Evolutionary conservation across 192 early-diverging fungal species (phyloP).

Genomic region (Rhizophagus prolifer): DNA sequence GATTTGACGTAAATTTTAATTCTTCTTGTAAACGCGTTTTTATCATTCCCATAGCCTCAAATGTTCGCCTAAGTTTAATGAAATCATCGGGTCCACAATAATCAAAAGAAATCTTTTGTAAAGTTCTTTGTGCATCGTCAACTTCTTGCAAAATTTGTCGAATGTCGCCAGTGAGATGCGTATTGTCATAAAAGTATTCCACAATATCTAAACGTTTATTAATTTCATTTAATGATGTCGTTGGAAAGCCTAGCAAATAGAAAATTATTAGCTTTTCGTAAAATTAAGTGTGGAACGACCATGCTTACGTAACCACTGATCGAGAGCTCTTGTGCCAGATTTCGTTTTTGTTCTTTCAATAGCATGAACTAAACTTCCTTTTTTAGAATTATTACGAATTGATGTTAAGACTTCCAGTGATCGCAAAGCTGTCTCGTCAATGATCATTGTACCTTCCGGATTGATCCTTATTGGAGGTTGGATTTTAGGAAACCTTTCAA

Average conservation of each 20-base stretch:
- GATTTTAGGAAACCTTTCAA: slow-evolving; percentile 59
- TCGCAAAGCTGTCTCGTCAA: slow-evolving; percentile 76
- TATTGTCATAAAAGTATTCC: slow-evolving; percentile 60
- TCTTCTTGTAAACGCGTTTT: slow-evolving; percentile 34
- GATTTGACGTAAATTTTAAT: not conserved
- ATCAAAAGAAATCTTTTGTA: slow-evolving; percentile 69
- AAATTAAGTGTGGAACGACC: not conserved
- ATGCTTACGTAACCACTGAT: slow-evolving; percentile 58
- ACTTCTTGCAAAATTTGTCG: slow-evolving; percentile 49
- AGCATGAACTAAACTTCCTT: slow-evolving; percentile 65
- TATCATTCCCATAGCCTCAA: slow-evolving; percentile 52
- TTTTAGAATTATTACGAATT: slow-evolving; percentile 47
- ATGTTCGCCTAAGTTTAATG: slow-evolving; percentile 56
- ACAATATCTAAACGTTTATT: slow-evolving; percentile 74
- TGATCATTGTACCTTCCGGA: slow-evolving; percentile 60
- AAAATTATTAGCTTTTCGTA: not conserved
- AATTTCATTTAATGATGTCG: slow-evolving; percentile 62
- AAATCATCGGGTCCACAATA: slow-evolving; percentile 64
- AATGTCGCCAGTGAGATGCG: slow-evolving; percentile 54
- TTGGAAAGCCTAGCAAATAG: slow-evolving; percentile 57
- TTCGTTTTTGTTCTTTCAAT: slow-evolving; percentile 81
- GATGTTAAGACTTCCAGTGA: slow-evolving; percentile 76
- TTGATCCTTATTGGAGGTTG: slow-evolving; percentile 61
- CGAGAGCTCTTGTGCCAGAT: slow-evolving; percentile 73
- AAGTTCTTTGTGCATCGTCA: slow-evolving; percentile 66